Base-by-base conservation (phyloP, 1,284 basidiomycete species). In the Cutaneotrichosporon dermatis region DNA sequence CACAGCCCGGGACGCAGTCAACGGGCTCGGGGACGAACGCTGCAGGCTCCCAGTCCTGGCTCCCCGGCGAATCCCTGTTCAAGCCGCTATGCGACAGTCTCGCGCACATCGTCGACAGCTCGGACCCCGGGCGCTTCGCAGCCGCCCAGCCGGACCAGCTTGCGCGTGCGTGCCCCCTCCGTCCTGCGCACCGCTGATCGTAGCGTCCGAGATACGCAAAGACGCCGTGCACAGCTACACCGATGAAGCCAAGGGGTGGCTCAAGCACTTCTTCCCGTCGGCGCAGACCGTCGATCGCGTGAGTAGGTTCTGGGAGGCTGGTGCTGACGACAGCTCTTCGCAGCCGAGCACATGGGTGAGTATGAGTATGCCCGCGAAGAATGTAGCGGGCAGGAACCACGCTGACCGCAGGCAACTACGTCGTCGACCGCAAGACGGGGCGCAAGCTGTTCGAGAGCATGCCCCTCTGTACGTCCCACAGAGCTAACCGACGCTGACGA, bases 391-490 rank as follows among this genome's bases (percentile, higher is more conserved):
- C 25, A 25, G 25, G 25, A 25, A 25, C 25, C 25, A 25, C 25
- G 25, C 25, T 25, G 25, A 25, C 25, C 25, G 25, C 25, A 25
- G 76, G 87, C 4, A 88, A 89, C 74, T 89, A 80, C 70, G 86
- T 88, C 34, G 76, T 83, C 35, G 80, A 87, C 48, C 80, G 88
- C 15, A 76, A 77, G 7, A 83, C 84, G 0, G 83, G 83, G 2
- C 80, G 85, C 72, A 81, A 82, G 69, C 80, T 87, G 65, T 90
- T 90, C 62, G 89, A 91, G 77, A 84, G 82, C 56, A 91, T 91
- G 89, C 88, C 88, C 1, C 81, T 90, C 40, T 90, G 89, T 76
- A 83, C 84, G 13, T 79, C 82, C 12, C 2, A 34, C 11, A 7
- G n/a, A 34, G 41, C 9, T 40, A 12, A 9, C 5, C 9, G 13